Evolutionary conservation across 352 stramenopile species (phyloP), one percentile per base, ranked within the genome.

Genomic region (Plasmopara viticola): DNA sequence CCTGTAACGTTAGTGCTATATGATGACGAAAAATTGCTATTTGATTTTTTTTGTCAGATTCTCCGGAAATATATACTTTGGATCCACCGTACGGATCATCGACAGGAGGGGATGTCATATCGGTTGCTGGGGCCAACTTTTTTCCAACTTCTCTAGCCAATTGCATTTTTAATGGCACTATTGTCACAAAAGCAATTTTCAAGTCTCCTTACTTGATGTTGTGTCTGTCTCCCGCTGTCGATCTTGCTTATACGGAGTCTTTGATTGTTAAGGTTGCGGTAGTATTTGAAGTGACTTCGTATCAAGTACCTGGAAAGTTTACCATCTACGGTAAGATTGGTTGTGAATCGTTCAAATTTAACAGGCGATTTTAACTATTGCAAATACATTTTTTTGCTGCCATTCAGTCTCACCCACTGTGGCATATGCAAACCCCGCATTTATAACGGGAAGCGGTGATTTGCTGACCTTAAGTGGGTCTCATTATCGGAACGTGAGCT

Each of bases 111-210:
- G 61, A 63, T 34, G 33, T 17, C 15, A 64, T 82, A 48, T 34
- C 42, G n/a, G 39, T 82, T 12, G 45, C 28, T 12, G 72, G 72
- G 2, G 37, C 56, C 9, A 54, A 79, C 17, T 79, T 82, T 48
- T 70, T 68, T 44, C 4, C 43, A 18, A 55, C 66, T 15, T 29
- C 40, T 6, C 39, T 58, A 44, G 44, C 43, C n/a, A 64, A 51
- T 29, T 82, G 72, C 44, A 34, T 82, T 14, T 82, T 82, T 37
- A 74, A 79, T 25, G 62, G 42, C 1, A 74, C 30, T 13, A 58
- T 68, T 33, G 49, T 62, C 13, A 76, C 62, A 6, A 18, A 13
- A 9, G 59, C 60, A 46, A 52, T 34, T 4, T 61, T 65, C 30
- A 50, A 64, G 14, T 72, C 68, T 5, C 51, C 62, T 0, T 46